These are phyloP conservation scores for Dothidotthia symphoricarpi DNA, from an alignment of 2,329 filamentous ascomycete genomes.

Conservation along the genomic window DNA sequence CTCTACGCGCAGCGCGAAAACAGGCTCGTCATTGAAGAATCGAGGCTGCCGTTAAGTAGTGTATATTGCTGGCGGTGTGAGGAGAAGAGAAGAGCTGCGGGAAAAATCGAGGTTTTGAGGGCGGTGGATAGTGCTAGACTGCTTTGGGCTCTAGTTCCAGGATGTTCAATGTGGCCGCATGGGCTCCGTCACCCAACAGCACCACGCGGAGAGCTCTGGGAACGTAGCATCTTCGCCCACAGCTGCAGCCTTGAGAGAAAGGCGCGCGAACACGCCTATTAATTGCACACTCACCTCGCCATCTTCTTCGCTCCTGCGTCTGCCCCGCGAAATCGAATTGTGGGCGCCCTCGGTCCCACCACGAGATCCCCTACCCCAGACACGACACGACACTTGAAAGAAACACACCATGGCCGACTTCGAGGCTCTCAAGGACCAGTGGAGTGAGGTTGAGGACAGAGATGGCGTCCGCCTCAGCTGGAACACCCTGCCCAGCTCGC, in stretches of 20 bases:
- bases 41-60: conserved; percentile 61
- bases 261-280: conserved; percentile 13
- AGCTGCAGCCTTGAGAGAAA: conserved; percentile 11
- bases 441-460: conserved; percentile 93
- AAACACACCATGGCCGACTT: conserved; percentile 69
- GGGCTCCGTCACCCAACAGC: conserved; percentile 19
- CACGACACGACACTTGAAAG: conserved; percentile 8
- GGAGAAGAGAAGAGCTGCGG: conserved; percentile 45
- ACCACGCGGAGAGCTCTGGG: conserved; percentile 17
- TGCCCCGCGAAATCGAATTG: conserved; percentile 31
- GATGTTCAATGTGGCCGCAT: conserved; percentile 39
- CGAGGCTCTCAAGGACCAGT: conserved; percentile 90
- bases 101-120: conserved; percentile 36
- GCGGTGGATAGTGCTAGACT: conserved; percentile 23
- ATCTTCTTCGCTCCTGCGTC: conserved; percentile 9
- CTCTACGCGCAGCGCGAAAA: conserved; percentile 71
- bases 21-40: conserved; percentile 53
- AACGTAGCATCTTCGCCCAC: conserved; percentile 23
- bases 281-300: conserved; percentile 7
- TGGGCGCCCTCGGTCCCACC: conserved; percentile 35
- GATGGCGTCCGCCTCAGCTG: conserved; percentile 96
- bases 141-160: conserved; percentile 12
- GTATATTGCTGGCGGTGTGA: conserved; percentile 56
- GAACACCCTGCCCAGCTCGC: conserved; percentile 97
- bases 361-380: conserved; percentile 16